Percentiles rank a stretch among this genome's conserved stretches.
These are phyloP conservation scores for Oemleria cerasiformis DNA, from an alignment of 306 rosid genomes.

Conservation along the genomic window DNA sequence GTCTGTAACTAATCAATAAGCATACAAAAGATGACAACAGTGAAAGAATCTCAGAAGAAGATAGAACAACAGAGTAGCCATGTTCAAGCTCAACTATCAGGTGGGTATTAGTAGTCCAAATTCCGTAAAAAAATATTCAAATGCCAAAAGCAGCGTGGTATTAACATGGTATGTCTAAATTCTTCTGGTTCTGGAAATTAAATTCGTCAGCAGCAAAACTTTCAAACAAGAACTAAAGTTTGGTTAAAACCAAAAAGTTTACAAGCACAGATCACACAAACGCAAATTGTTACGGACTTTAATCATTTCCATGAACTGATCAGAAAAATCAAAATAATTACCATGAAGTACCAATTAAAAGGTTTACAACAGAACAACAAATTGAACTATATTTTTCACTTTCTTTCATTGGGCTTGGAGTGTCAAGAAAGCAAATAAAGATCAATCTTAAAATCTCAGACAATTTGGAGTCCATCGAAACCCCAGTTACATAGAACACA, in stretches of 20 bases:
- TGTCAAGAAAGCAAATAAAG: constrained; percentile 4
- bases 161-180: background rate
- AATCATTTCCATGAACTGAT: too few relatives aligned
- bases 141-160: background rate
- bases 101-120: background rate
- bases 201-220: background rate
- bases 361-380: background rate
- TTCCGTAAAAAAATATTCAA: background rate
- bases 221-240: background rate
- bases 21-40: background rate
- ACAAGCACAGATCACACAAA: constrained; percentile 16
- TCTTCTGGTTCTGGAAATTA: constrained; percentile 3
- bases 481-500: background rate
- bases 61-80: background rate
- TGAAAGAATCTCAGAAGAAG: background rate
- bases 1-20: background rate
- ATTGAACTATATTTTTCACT: background rate
- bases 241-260: background rate
- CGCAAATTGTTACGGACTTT: background rate
- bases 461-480: too few relatives aligned
- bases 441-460: constrained; percentile 2
- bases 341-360: background rate
- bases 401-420: background rate
- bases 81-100: constrained; percentile 1
- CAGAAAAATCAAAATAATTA: background rate